phyloP scores from a whole-genome alignment of 192 early-diverging fungal species.

The Entomortierella beljakovae region DNA sequence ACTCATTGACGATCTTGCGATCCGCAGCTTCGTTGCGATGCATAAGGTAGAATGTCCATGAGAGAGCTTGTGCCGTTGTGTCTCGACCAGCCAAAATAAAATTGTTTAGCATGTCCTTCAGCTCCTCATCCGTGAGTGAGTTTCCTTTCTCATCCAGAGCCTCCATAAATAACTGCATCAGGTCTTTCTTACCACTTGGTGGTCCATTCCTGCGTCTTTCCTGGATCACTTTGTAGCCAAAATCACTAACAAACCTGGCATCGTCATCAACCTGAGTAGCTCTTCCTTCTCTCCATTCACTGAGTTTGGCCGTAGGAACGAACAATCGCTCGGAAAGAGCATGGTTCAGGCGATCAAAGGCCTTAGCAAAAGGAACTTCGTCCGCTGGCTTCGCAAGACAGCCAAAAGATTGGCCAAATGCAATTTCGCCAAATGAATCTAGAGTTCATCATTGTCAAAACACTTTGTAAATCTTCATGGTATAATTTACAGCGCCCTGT shows the following conservation, averaged over 20 bases:
- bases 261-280: constrained; percentile 18
- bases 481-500: no score
- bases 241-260: constrained; percentile 39
- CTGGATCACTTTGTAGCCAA: constrained; percentile 46
- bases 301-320: constrained; percentile 29
- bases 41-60: constrained; percentile 64
- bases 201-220: constrained; percentile 27
- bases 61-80: constrained; percentile 67
- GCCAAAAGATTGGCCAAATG: constrained; percentile 50
- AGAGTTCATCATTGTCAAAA: not conserved
- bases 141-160: constrained; percentile 56
- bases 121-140: constrained; percentile 47
- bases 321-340: constrained; percentile 37
- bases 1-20: constrained; percentile 29
- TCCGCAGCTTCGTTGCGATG: constrained; percentile 44
- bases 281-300: constrained; percentile 17
- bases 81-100: constrained; percentile 64
- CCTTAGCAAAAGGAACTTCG: constrained; percentile 57
- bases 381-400: constrained; percentile 40
- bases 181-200: constrained; percentile 27
- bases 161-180: constrained; percentile 63
- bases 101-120: constrained; percentile 63
- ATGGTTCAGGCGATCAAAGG: constrained; percentile 67
- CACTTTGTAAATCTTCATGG: no score
- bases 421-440: constrained; percentile 51